Conservation (phyloP, 306 rosid genomes). For the Rosa lucieae region DNA sequence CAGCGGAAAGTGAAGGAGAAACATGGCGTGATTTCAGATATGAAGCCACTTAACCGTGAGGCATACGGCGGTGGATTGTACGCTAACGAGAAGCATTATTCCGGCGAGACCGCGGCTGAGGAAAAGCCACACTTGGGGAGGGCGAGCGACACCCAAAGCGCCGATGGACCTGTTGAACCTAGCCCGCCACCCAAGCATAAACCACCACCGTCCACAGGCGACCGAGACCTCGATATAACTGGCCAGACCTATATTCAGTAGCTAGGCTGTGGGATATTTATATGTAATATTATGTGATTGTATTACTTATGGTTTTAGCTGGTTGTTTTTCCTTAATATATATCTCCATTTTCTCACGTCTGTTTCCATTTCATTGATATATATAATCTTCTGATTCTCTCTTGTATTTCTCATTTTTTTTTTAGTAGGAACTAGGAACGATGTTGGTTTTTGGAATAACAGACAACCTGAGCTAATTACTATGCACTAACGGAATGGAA, state of each 20-base stretch:
- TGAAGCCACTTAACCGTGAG: constrained; percentile 54
- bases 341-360: too few relatives aligned
- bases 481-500: too few relatives aligned
- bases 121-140: constrained; percentile 28
- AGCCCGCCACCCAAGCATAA: constrained; percentile 28
- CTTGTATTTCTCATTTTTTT: too few relatives aligned
- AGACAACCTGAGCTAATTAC: too few relatives aligned
- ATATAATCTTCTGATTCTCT: too few relatives aligned
- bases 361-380: too few relatives aligned
- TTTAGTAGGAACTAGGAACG: too few relatives aligned
- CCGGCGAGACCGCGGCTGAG: constrained; percentile 14
- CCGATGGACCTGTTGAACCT: constrained; percentile 55
- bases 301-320: neutral
- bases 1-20: constrained; percentile 13
- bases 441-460: too few relatives aligned
- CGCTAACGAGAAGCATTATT: constrained; percentile 34
- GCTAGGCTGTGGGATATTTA: neutral
- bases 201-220: constrained; percentile 66
- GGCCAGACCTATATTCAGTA: constrained; percentile 73
- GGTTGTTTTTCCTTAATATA: neutral
- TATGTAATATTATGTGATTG: neutral
- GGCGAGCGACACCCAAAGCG: constrained; percentile 67
- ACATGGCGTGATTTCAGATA: constrained; percentile 37
- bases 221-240: constrained; percentile 61
- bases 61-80: constrained; percentile 85